phyloP scores from a whole-genome alignment of 345 rosid species.

The Linum usitatissimum region DNA sequence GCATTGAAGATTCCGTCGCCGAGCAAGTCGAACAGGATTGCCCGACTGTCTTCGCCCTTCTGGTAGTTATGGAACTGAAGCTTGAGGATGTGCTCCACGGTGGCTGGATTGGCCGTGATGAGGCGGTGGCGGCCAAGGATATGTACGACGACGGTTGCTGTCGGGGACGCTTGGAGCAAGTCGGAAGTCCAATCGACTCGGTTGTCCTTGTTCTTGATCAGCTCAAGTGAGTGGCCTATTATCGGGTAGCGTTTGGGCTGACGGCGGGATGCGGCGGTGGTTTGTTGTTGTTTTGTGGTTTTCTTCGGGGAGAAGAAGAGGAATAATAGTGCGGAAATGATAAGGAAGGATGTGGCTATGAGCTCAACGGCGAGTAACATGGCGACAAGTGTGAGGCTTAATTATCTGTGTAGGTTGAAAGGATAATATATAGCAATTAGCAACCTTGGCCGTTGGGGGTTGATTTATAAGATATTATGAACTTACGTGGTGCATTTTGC shows the following conservation, averaged over 20 bases:
- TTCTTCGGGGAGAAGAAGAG: background rate
- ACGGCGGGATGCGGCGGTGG: background rate
- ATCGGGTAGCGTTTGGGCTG: slow-evolving; percentile 13
- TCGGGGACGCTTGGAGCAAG: slow-evolving; percentile 5
- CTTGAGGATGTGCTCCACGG: slow-evolving; percentile 34
- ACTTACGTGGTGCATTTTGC: too few species aligned
- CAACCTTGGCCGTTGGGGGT: too few species aligned
- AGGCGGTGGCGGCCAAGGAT: slow-evolving; percentile 21
- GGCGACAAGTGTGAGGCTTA: background rate
- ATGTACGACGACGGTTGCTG: slow-evolving; percentile 13
- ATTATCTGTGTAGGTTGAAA: too few species aligned
- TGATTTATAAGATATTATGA: too few species aligned
- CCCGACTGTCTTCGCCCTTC: slow-evolving; percentile 37
- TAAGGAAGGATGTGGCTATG: background rate
- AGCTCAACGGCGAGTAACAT: slow-evolving; percentile 6
- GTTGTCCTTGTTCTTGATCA: background rate
- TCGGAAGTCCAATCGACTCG: slow-evolving; percentile 5
- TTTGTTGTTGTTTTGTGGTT: too few species aligned
- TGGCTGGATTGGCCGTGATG: slow-evolving; percentile 30
- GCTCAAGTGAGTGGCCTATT: slow-evolving; percentile 11
- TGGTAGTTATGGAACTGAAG: slow-evolving; percentile 33
- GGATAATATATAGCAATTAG: too few species aligned
- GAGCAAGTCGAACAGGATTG: slow-evolving; percentile 51
- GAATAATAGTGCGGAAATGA: background rate
- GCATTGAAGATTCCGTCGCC: slow-evolving; percentile 16